A percentile compares a stretch with the other conserved stretches of the same genome.
Conservation (phyloP, 2,329 filamentous ascomycete genomes). For the Ceratocystis colombiana region DNA sequence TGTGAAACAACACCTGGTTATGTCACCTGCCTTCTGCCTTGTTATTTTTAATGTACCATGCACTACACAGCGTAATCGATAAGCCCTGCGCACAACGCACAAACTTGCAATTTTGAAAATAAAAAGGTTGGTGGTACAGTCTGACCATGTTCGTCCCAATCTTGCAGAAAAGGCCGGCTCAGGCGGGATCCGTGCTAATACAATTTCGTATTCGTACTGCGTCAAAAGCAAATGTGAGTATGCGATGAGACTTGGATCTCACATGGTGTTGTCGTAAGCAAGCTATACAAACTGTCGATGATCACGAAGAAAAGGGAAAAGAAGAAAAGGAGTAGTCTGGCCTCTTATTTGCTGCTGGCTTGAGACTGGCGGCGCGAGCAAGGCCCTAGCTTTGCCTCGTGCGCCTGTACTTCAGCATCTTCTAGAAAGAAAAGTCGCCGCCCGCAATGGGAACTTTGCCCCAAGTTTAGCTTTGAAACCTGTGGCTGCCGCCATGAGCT, state of each 20-base stretch:
- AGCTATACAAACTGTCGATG: too few species aligned
- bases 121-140: background rate
- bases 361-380: background rate
- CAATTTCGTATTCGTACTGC: slow-evolving; percentile 9
- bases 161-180: background rate
- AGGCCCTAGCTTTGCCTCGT: background rate
- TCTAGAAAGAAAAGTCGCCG: background rate
- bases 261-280: background rate
- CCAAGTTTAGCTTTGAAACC: background rate
- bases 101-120: background rate
- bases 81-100: slow-evolving; percentile 16
- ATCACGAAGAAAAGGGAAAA: background rate
- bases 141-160: background rate
- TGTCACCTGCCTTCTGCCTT: background rate
- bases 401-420: background rate
- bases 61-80: background rate
- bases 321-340: background rate
- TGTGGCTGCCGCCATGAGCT: too few species aligned
- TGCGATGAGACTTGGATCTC: background rate
- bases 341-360: background rate
- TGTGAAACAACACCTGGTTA: background rate
- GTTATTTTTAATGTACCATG: background rate
- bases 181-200: background rate
- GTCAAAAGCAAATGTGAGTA: background rate
- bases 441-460: background rate